Conservation (phyloP, 768 basidiomycete genomes). For the Lactarius vividus region DNA sequence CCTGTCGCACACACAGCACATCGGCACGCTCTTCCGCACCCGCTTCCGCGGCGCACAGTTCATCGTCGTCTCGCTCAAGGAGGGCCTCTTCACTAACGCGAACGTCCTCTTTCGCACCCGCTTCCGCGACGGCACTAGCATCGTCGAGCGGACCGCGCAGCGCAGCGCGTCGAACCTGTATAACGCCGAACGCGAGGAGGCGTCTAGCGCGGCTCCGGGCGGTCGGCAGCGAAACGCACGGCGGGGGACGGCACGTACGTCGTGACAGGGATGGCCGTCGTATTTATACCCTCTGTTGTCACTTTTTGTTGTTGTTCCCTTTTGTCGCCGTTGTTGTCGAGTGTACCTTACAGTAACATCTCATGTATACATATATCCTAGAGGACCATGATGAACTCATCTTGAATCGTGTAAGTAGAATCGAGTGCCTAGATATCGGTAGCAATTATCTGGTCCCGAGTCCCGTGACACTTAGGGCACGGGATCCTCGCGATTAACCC, state of each 20-base stretch:
- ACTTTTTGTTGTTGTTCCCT: not conserved
- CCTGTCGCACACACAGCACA: slow-evolving; percentile 94
- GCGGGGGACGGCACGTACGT: not conserved
- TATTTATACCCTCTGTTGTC: not conserved
- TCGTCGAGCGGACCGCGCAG: slow-evolving; percentile 79
- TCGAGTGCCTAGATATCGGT: not conserved
- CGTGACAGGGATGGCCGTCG: not conserved
- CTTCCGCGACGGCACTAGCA: slow-evolving; percentile 90
- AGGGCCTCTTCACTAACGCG: slow-evolving; percentile 95
- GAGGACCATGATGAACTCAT: not conserved
- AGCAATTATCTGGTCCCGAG: not conserved
- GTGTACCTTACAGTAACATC: not conserved
- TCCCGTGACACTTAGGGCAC: not conserved
- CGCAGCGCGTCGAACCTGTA: slow-evolving; percentile 53
- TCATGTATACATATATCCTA: not conserved
- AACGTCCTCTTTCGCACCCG: slow-evolving; percentile 92
- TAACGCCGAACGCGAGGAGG: slow-evolving; percentile 18
- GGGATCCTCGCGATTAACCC: not conserved
- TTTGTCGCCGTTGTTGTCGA: not conserved
- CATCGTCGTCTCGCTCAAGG: slow-evolving; percentile 96
- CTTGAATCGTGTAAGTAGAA: not conserved
- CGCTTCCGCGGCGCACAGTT: slow-evolving; percentile 98
- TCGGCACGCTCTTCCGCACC: slow-evolving; percentile 95
- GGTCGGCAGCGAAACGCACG: slow-evolving; percentile 12
- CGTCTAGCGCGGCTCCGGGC: not conserved